These are phyloP conservation scores for Conoideocrella luteorostrata DNA, from an alignment of 2,329 filamentous ascomycete genomes.

Conservation along the genomic window DNA sequence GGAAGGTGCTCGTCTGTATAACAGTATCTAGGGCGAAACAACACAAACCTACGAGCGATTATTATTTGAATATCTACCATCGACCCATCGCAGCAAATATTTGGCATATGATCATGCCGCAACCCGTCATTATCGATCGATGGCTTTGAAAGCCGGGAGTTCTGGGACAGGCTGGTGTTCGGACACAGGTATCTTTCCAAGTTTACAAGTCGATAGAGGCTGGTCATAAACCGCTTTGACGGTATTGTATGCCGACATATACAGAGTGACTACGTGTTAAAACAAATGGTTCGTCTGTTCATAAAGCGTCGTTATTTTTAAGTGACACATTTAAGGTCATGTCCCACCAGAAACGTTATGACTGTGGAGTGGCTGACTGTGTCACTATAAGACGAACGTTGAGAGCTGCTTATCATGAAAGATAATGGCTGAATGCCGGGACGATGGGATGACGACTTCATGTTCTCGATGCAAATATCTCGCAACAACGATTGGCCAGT, in stretches of 20 bases:
- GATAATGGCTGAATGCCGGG: too few relatives aligned
- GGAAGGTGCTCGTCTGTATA: background rate
- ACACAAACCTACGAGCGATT: background rate
- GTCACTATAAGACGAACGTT: background rate
- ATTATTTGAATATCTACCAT: too few relatives aligned
- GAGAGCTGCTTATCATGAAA: background rate
- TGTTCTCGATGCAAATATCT: too few relatives aligned
- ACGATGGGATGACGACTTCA: too few relatives aligned
- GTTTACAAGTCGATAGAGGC: too few relatives aligned
- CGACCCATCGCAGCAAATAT: background rate
- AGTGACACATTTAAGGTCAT: background rate
- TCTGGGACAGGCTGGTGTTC: too few relatives aligned
- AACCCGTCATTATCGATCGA: too few relatives aligned
- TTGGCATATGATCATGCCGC: too few relatives aligned
- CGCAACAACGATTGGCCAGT: background rate
- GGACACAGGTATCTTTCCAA: too few relatives aligned
- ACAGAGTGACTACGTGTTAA: too few relatives aligned
- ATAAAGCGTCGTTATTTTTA: background rate
- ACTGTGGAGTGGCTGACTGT: background rate
- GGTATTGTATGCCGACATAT: too few relatives aligned
- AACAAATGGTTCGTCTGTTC: slow-evolving; percentile 2
- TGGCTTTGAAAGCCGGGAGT: too few relatives aligned
- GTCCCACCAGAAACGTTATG: slow-evolving; percentile 4
- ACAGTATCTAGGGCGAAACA: background rate
- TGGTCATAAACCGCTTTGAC: background rate